Conservation (phyloP, 1,284 basidiomycete genomes). For the Tremellales sp. region DNA sequence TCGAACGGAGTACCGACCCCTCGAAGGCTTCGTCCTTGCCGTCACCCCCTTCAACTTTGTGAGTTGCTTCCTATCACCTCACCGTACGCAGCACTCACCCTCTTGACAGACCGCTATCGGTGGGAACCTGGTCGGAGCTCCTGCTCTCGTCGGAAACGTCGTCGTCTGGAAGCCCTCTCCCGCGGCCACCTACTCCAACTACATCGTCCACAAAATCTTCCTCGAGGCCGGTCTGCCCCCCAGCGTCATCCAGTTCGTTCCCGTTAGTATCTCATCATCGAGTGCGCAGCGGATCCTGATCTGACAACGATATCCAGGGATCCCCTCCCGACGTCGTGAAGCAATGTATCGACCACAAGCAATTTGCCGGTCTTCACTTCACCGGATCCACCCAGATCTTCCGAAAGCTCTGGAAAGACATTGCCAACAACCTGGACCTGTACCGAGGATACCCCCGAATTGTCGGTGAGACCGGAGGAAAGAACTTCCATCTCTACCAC, state of each 20-base stretch:
- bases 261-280: conserved; percentile 41
- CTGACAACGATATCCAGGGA: conserved; percentile 46
- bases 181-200: conserved; percentile 91
- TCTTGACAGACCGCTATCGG: conserved; percentile 72
- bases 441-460: conserved; percentile 90
- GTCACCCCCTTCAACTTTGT: conserved; percentile 96
- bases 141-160: conserved; percentile 92
- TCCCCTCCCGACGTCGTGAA: conserved; percentile 74
- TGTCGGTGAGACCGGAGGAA: conserved; percentile 92
- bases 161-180: conserved; percentile 98
- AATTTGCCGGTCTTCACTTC: conserved; percentile 90
- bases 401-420: conserved; percentile 94
- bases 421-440: conserved; percentile 77
- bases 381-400: conserved; percentile 95
- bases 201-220: conserved; percentile 86
- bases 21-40: conserved; percentile 96
- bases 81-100: not conserved
- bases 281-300: not conserved
- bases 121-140: conserved; percentile 79
- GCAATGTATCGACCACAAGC: conserved; percentile 71
- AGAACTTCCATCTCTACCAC: conserved; percentile 97
- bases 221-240: conserved; percentile 90
- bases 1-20: conserved; percentile 89
- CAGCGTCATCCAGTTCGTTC: conserved; percentile 95
- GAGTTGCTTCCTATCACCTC: not conserved